Percentiles rank a stretch among this genome's conserved stretches.
Conservation (phyloP, 2,329 filamentous ascomycete species). For the Nannizzia gypsea region DNA sequence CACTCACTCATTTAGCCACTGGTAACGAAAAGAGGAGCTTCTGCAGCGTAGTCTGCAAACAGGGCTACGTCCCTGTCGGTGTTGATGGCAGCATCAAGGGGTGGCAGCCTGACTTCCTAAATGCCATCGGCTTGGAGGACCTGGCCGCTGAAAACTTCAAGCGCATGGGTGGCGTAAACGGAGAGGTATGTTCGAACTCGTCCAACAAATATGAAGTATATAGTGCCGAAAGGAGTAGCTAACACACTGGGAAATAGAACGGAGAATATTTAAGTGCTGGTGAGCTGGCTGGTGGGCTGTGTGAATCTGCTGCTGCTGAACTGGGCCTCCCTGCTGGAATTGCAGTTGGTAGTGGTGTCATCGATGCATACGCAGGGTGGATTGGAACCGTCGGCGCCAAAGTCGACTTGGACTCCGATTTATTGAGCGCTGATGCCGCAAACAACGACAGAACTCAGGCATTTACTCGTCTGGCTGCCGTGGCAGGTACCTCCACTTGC, state of each 20-base stretch:
- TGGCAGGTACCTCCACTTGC: slow-evolving; percentile 94
- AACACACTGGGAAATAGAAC: slow-evolving; percentile 48
- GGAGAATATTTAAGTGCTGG: slow-evolving; percentile 84
- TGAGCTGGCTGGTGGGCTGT: slow-evolving; percentile 75
- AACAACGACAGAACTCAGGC: slow-evolving; percentile 85
- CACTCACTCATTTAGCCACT: slow-evolving; percentile 85
- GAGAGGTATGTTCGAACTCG: slow-evolving; percentile 64
- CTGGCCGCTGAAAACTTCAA: slow-evolving; percentile 77
- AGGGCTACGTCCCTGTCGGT: slow-evolving; percentile 91
- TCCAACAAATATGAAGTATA: slow-evolving; percentile 5
- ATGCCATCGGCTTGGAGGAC: slow-evolving; percentile 74
- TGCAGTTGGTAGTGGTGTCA: slow-evolving; percentile 89
- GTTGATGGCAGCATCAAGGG: slow-evolving; percentile 95
- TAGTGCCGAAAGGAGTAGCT: neutral
- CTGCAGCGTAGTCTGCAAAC: slow-evolving; percentile 94
- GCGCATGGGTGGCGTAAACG: slow-evolving; percentile 86
- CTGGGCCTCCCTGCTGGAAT: slow-evolving; percentile 78
- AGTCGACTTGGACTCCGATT: slow-evolving; percentile 58
- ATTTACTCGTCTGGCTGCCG: slow-evolving; percentile 82
- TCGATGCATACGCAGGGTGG: slow-evolving; percentile 97
- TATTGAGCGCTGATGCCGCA: slow-evolving; percentile 54
- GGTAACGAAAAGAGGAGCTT: slow-evolving; percentile 85
- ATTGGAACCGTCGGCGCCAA: slow-evolving; percentile 98
- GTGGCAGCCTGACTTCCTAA: slow-evolving; percentile 93
- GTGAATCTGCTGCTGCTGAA: slow-evolving; percentile 68